These are phyloP conservation scores for Nakazawaea ernobii DNA, from an alignment of 805 yeast species.

Conservation along the genomic window DNA sequence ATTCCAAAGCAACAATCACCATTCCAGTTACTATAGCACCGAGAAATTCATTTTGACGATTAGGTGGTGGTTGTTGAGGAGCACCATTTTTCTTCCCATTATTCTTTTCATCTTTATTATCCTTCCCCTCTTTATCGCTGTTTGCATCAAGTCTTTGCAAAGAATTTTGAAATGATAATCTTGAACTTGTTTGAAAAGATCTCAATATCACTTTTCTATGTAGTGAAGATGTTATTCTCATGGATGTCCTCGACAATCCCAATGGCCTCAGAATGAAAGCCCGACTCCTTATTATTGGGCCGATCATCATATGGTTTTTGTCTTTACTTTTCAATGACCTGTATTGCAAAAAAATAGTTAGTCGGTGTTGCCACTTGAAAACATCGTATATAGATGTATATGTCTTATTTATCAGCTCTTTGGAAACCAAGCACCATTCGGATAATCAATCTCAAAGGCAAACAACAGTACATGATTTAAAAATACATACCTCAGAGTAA, in stretches of 20 bases:
- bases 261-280: neutral
- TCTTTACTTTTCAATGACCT: no score
- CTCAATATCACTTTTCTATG: neutral
- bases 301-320: neutral
- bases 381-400: no score
- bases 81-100: constrained; percentile 11
- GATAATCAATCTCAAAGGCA: no score
- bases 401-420: no score
- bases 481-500: no score
- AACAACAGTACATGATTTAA: no score
- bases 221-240: neutral
- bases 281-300: constrained; percentile 2
- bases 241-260: neutral
- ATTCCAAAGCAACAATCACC: neutral
- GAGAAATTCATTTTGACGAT: constrained; percentile 11
- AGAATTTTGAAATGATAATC: neutral
- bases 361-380: constrained; percentile 1
- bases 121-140: constrained; percentile 2
- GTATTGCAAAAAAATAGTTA: neutral
- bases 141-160: neutral
- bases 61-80: constrained; percentile 8
- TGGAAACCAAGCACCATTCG: no score
- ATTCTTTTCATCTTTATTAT: constrained; percentile 6
- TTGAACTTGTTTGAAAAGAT: neutral
- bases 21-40: constrained; percentile 1